These are phyloP conservation scores for Xerocomellus dryophilus DNA, from an alignment of 768 basidiomycete genomes.

Conservation along the genomic window DNA sequence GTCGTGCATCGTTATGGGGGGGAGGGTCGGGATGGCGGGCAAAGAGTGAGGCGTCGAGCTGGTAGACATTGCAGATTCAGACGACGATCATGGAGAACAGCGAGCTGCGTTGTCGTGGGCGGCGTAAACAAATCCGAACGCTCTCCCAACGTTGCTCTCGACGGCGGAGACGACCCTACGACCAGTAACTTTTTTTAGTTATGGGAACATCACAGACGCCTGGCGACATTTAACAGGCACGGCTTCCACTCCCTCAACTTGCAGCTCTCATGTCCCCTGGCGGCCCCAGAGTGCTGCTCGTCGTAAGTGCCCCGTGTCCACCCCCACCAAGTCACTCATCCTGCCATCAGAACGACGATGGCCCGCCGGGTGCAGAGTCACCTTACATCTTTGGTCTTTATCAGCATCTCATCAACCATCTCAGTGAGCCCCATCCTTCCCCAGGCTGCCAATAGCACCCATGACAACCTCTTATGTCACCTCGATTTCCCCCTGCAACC, in stretches of 20 bases:
- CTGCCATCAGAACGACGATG: slow-evolving; percentile 70
- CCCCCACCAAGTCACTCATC: not conserved
- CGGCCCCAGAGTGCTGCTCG: slow-evolving; percentile 38
- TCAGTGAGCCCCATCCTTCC: slow-evolving; percentile 45
- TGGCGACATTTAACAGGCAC: slow-evolving; percentile 1
- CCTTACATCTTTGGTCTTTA: slow-evolving; percentile 76
- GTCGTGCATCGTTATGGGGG: slow-evolving; percentile 44
- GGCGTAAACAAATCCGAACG: not conserved
- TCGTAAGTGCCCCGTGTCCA: slow-evolving; percentile 33
- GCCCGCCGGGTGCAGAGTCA: slow-evolving; percentile 69
- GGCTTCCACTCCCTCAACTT: not conserved
- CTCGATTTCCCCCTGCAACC: not conserved
- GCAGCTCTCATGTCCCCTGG: slow-evolving; percentile 7
- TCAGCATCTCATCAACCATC: slow-evolving; percentile 50
- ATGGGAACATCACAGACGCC: slow-evolving; percentile 22
- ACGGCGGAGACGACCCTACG: slow-evolving; percentile 5
- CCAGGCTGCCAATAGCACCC: not conserved
- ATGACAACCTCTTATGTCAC: slow-evolving; percentile 9
- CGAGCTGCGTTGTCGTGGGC: slow-evolving; percentile 8
- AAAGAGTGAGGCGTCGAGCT: slow-evolving; percentile 26
- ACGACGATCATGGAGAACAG: slow-evolving; percentile 11
- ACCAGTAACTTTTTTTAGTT: slow-evolving; percentile 14
- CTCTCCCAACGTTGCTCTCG: slow-evolving; percentile 3
- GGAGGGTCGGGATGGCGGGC: slow-evolving; percentile 41
- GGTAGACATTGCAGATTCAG: slow-evolving; percentile 22